These are phyloP conservation scores for Suhomyces coccinellae DNA, from an alignment of 1,139 yeast genomes.

Conservation along the genomic window DNA sequence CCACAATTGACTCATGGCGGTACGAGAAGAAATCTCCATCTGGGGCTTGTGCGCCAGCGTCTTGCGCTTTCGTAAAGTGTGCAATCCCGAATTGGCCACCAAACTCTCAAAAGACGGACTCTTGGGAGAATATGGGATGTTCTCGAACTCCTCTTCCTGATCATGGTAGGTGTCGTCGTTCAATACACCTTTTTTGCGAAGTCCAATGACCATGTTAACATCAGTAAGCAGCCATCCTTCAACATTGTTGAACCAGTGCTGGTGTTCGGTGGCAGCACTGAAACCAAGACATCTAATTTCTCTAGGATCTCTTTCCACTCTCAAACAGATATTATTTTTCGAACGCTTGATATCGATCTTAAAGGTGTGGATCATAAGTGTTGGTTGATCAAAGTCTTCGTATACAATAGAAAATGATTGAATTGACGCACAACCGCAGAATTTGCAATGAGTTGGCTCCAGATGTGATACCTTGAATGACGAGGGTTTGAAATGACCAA, in stretches of 20 bases:
- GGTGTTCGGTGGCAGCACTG: slow-evolving; percentile 70
- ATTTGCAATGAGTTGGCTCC: slow-evolving; percentile 83
- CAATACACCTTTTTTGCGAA: slow-evolving; percentile 46
- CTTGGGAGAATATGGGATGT: slow-evolving; percentile 5
- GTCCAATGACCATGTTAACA: slow-evolving; percentile 73
- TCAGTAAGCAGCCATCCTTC: slow-evolving; percentile 81
- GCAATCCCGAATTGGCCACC: slow-evolving; percentile 24
- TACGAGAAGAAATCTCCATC: slow-evolving; percentile 2
- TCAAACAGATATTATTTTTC: slow-evolving; percentile 74
- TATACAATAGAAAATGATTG: slow-evolving; percentile 71
- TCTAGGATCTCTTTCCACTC: slow-evolving; percentile 90
- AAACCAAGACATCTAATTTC: slow-evolving; percentile 89
- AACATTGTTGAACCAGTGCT: slow-evolving; percentile 62
- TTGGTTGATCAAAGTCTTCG: slow-evolving; percentile 57
- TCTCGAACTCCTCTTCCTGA: slow-evolving; percentile 13
- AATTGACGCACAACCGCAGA: slow-evolving; percentile 87
- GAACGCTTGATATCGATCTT: slow-evolving; percentile 67
- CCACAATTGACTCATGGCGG: slow-evolving; percentile 48
- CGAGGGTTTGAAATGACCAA: slow-evolving; percentile 63
- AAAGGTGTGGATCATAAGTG: slow-evolving; percentile 71
- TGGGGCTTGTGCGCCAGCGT: not conserved
- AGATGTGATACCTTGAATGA: slow-evolving; percentile 72
- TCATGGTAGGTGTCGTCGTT: slow-evolving; percentile 14
- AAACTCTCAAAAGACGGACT: slow-evolving; percentile 16
- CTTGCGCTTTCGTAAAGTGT: slow-evolving; percentile 22